Base-by-base conservation (phyloP, 306 rosid species). In the Nissolia schottii region DNA sequence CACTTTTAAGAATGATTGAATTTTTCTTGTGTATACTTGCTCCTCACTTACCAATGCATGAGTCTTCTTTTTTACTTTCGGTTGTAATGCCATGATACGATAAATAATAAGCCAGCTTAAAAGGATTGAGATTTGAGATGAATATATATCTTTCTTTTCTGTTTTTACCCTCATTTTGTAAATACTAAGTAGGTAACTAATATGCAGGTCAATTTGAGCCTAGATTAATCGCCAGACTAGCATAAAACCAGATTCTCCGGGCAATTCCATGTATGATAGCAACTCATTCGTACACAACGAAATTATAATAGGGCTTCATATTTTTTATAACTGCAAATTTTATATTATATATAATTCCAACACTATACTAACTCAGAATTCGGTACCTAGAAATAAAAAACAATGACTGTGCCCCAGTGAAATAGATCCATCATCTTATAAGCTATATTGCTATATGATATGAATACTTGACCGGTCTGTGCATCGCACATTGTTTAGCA, bases 311-410 rank as follows among this genome's bases (percentile, higher is more conserved):
- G 32, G 34, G 14, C 7, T 20, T 48, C 18, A 0, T 57, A 7
- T 41, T 32, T 22, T 23, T n/a, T n/a, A 31, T 43, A 40, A 29
- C 46, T 7, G 5, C 69, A 56, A 22, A 34, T 22, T 1, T 19
- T 22, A 56, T 43, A 45, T 45, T 3, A 18, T 11, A 45, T 53
- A 3, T 27, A 12, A 22, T 38, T 34, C 70, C n/a, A 55, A 60
- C 71, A 74, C 51, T 57, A 41, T 54, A 20, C 37, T 53, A 14
- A 58, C 25, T 15, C 38, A 8, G 45, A 43, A 67, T 57, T 74
- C 61, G 48, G 55, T 48, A 41, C 80, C 80, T 61, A 53, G 15
- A 67, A 68, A 34, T 19, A 73, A 67, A 74, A 16, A 41, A 50
- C n/a, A n/a, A n/a, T n/a, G n/a, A n/a, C n/a, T n/a, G n/a, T 0